Evolutionary conservation across 192 early-diverging fungal species (phyloP).

Genomic region (Linnemannia elongata): DNA sequence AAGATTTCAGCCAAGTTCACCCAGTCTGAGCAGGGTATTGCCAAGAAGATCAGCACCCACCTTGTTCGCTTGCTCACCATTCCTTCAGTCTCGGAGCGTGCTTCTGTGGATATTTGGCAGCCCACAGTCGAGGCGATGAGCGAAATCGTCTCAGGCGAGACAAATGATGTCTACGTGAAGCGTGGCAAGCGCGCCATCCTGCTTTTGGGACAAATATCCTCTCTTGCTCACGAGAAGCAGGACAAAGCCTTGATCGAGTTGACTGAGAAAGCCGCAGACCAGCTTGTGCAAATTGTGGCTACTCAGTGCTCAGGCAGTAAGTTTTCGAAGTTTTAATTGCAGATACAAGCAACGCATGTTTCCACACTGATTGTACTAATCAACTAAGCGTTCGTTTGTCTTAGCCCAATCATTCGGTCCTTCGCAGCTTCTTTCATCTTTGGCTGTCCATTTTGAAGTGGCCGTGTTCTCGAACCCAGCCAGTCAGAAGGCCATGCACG

Average conservation of each 20-base stretch:
- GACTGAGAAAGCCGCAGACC: conserved; percentile 45
- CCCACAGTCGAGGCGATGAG: conserved; percentile 29
- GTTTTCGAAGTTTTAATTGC: not conserved
- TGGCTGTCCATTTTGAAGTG: conserved; percentile 52
- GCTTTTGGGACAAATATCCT: conserved; percentile 22
- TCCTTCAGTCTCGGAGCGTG: conserved; percentile 44
- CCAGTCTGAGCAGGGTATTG: conserved; percentile 36
- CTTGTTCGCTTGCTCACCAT: conserved; percentile 39
- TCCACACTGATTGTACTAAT: not conserved
- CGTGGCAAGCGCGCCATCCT: conserved; percentile 36
- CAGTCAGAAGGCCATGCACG: conserved; percentile 45
- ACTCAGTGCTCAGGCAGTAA: conserved; percentile 50
- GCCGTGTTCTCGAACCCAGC: conserved; percentile 50
- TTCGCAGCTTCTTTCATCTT: conserved; percentile 46
- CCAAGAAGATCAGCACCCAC: conserved; percentile 33
- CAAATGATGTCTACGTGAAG: conserved; percentile 35
- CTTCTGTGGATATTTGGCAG: conserved; percentile 26
- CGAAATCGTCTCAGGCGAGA: conserved; percentile 30
- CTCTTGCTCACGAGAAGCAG: conserved; percentile 28
- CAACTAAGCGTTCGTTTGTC: not conserved
- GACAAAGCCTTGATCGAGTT: conserved; percentile 19
- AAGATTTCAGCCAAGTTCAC: conserved; percentile 29
- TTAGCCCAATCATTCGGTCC: conserved; percentile 52
- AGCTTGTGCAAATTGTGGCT: conserved; percentile 49
- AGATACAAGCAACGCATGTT: not conserved